Base-by-base conservation (phyloP, 305 asterid species). In the Euphrasia arctica region DNA sequence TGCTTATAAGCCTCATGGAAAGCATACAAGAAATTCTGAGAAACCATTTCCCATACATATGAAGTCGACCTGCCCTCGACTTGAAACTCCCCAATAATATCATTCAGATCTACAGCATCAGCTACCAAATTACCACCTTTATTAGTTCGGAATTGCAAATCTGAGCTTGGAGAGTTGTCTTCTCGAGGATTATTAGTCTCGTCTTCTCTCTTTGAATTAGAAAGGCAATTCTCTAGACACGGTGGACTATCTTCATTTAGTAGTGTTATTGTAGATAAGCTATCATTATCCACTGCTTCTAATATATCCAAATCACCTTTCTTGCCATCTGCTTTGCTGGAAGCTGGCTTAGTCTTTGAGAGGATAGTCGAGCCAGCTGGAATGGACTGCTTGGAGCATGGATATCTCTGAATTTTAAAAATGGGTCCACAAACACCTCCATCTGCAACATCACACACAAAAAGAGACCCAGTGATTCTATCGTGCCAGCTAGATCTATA, bases 401-500 rank as follows among this genome's bases (percentile, higher is more conserved):
- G 95, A 75, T 78, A 81, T 76, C 99, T 85, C 65, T 69, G 78
- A 71, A 94, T 83, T 70, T 77, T 79, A 70, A 85, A 94, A 62
- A 77, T 73, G 62, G 97, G 97, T 63, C 99, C 97, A 64, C 65
- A 64, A 69, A 88, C 90, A 62, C 96, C 99, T 42, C 97, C 99
- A 76, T 90, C 95, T 69, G 79, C 77, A 67, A 94, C 78, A 70
- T 82, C 93, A 75, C 92, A 90, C 47, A 78, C 68, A 81, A 90
- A 94, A 69, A 94, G 74, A 55, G 99, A 94, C 71, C 97, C 97
- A 1, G 99, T 86, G 56, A 88, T 66, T 67, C 82, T 86, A 72
- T 94, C 99, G 64, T 94, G 97, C 99, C 99, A 94, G 89, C 87
- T 77, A 69, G 85, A 80, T 77, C 76, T 77, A 78, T 90, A 94